Evolutionary conservation across 331 rosid genomes (phyloP).

Genomic region (Rhamnella rubrinervis): DNA sequence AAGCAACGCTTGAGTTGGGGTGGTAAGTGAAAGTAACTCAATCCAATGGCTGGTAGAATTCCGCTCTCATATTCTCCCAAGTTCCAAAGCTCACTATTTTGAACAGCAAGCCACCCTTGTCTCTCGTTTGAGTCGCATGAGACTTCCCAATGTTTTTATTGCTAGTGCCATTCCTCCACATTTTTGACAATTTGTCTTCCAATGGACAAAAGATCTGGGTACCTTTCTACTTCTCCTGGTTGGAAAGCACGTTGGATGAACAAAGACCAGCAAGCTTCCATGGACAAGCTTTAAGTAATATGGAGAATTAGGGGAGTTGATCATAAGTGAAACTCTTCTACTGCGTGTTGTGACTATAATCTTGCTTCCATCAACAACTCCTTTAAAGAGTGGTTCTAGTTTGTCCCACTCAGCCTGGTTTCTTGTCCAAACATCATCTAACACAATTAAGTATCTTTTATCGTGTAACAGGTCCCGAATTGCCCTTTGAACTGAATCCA

Average conservation of each 20-base stretch:
- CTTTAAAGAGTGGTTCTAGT: slow-evolving; percentile 2
- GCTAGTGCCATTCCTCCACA: slow-evolving; percentile 34
- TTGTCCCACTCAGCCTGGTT: slow-evolving; percentile 17
- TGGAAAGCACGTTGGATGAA: slow-evolving; percentile 20
- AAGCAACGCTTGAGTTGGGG: slow-evolving; percentile 24
- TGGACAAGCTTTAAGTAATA: slow-evolving; percentile 12
- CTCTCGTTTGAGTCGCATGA: slow-evolving; percentile 25
- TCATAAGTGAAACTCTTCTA: slow-evolving; percentile 12
- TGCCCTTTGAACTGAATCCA: slow-evolving; percentile 18
- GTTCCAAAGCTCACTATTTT: slow-evolving; percentile 26
- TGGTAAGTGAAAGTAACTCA: slow-evolving; percentile 23
- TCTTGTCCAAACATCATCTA: slow-evolving; percentile 34
- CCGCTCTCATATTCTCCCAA: not conserved
- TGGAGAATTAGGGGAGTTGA: slow-evolving; percentile 14
- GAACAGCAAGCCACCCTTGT: slow-evolving; percentile 18
- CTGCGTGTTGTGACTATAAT: slow-evolving; percentile 29
- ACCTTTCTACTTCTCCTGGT: not conserved
- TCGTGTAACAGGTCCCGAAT: slow-evolving; percentile 1
- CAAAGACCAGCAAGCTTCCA: slow-evolving; percentile 27
- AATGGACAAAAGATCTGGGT: not conserved
- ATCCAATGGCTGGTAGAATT: slow-evolving; percentile 19
- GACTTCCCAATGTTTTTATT: slow-evolving; percentile 22
- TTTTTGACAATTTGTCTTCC: slow-evolving; percentile 30
- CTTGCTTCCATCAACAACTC: slow-evolving; percentile 24
- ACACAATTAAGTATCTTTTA: slow-evolving; percentile 19